phyloP scores from a whole-genome alignment of 768 basidiomycete species.

The Suillus plorans region DNA sequence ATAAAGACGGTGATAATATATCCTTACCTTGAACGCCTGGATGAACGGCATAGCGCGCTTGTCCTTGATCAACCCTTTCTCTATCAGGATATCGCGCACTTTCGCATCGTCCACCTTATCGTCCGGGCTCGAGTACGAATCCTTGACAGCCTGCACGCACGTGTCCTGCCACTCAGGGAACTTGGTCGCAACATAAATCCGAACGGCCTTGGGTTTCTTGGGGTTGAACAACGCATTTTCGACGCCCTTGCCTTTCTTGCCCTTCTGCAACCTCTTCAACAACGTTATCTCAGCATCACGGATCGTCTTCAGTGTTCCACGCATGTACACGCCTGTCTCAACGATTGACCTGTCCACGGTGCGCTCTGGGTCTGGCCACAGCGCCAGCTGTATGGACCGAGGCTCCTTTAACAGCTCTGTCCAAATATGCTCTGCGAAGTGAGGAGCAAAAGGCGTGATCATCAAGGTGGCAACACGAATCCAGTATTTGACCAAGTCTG shows the following conservation, averaged over 20 bases:
- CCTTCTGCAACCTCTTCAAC: conserved; percentile 78
- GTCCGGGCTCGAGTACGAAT: conserved; percentile 55
- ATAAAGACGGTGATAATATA: neutral
- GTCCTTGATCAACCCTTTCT: conserved; percentile 87
- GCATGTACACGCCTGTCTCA: conserved; percentile 83
- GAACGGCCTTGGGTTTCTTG: conserved; percentile 78
- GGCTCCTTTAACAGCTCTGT: conserved; percentile 67
- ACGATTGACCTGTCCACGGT: conserved; percentile 65
- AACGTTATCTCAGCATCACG: conserved; percentile 83
- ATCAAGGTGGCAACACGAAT: conserved; percentile 79
- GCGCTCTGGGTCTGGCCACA: conserved; percentile 70
- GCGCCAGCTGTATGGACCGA: conserved; percentile 77
- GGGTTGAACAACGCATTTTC: conserved; percentile 68
- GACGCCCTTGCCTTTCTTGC: conserved; percentile 55
- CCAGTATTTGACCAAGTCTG: conserved; percentile 83
- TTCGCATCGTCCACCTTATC: conserved; percentile 81
- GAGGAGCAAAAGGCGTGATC: conserved; percentile 85
- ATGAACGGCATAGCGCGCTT: conserved; percentile 96
- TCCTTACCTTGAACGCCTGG: conserved; percentile 83
- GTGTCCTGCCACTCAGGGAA: conserved; percentile 95
- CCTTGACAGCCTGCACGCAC: conserved; percentile 74
- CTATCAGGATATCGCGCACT: conserved; percentile 64
- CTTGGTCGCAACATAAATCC: conserved; percentile 84
- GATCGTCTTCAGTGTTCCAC: conserved; percentile 85
- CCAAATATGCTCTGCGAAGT: conserved; percentile 94